These are phyloP conservation scores for Phoma sp. DNA, from an alignment of 2,329 filamentous ascomycete species.

Conservation along the genomic window DNA sequence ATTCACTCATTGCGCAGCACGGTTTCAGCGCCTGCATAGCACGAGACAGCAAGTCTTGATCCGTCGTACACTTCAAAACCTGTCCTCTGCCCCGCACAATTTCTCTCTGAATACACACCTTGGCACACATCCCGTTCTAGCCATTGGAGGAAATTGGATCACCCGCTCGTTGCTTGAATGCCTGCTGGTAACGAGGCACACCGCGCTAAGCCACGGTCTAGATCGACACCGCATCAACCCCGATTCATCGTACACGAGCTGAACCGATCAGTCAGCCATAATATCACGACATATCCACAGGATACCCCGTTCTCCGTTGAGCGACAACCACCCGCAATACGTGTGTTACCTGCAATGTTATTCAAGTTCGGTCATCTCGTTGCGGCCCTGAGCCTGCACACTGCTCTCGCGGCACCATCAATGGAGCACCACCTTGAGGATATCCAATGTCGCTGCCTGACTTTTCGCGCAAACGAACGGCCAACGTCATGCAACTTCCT, in stretches of 20 bases:
- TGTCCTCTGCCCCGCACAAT: background rate
- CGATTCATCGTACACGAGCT: background rate
- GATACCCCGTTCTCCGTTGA: background rate
- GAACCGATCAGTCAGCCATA: background rate
- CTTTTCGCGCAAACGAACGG: conserved; percentile 27
- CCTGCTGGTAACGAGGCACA: conserved; percentile 6
- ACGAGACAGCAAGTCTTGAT: background rate
- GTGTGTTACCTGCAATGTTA: background rate
- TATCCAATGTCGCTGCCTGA: conserved; percentile 36
- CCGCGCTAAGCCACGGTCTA: conserved; percentile 14
- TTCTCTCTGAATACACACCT: background rate
- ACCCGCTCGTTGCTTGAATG: background rate
- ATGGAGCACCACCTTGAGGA: conserved; percentile 25
- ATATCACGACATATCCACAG: background rate
- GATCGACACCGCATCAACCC: conserved; percentile 12
- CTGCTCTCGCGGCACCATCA: conserved; percentile 19
- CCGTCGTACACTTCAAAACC: background rate
- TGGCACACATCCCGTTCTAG: background rate
- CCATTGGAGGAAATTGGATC: conserved; percentile 6
- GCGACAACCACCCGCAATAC: background rate
- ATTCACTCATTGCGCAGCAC: conserved; percentile 3
- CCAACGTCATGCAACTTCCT: conserved; percentile 32
- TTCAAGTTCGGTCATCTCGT: background rate
- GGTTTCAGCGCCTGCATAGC: background rate
- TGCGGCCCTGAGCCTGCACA: background rate